phyloP scores from a whole-genome alignment of 75 land plant species.

The Picea glauca region DNA sequence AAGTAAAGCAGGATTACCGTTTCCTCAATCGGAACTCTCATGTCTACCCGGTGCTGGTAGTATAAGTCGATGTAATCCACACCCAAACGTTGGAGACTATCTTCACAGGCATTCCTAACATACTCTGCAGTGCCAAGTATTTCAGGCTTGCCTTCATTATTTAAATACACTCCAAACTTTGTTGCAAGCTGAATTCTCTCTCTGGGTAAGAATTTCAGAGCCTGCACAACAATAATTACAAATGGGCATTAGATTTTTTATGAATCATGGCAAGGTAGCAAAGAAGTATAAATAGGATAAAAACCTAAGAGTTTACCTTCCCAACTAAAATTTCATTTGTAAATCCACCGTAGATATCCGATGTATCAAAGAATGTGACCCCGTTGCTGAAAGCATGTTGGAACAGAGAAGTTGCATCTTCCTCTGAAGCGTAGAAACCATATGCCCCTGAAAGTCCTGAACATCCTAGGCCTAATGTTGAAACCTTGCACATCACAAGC shows the following conservation, averaged over 20 bases:
- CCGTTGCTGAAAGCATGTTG: conserved; percentile 62
- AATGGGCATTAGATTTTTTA: neutral
- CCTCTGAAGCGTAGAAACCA: conserved; percentile 37
- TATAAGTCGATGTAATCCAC: conserved; percentile 20
- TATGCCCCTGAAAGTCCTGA: conserved; percentile 49
- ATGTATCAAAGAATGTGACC: conserved; percentile 74
- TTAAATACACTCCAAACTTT: conserved; percentile 11
- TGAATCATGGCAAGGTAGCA: neutral
- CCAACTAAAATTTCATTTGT: conserved; percentile 59
- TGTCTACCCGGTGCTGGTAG: conserved; percentile 30
- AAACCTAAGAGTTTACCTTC: conserved; percentile 30
- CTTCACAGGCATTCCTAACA: conserved; percentile 27
- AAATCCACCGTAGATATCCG: conserved; percentile 58
- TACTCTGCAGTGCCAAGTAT: conserved; percentile 25
- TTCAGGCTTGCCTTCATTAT: neutral
- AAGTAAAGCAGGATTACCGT: conserved; percentile 4
- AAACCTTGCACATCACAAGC: conserved; percentile 25
- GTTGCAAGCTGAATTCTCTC: conserved; percentile 31
- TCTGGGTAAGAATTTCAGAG: conserved; percentile 39
- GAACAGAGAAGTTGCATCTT: conserved; percentile 41
- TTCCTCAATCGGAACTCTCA: conserved; percentile 24
- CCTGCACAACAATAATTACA: conserved; percentile 19
- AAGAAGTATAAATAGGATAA: neutral
- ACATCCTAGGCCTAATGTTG: conserved; percentile 59
- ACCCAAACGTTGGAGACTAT: conserved; percentile 30